Evolutionary conservation across 306 rosid genomes (phyloP).

Genomic region (Myrica gale): DNA sequence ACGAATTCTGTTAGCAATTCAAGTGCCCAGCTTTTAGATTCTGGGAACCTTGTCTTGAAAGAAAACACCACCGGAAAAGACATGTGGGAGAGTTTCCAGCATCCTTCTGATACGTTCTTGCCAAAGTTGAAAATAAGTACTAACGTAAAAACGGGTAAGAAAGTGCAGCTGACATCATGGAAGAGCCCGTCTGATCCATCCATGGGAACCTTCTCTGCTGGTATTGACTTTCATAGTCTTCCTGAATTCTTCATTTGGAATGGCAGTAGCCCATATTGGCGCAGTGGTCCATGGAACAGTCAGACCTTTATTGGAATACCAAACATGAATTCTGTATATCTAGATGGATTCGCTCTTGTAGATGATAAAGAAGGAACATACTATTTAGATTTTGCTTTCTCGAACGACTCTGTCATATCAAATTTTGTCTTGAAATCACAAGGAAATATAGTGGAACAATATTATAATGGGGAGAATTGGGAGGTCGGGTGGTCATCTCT

Average conservation of each 20-base stretch:
- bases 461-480: conserved; percentile 9
- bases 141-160: conserved; percentile 32
- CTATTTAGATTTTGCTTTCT: conserved; percentile 8
- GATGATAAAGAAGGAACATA: conserved; percentile 14
- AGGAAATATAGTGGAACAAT: not conserved
- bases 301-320: conserved; percentile 37
- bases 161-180: conserved; percentile 32
- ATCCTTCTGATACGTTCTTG: conserved; percentile 39
- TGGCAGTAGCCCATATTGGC: conserved; percentile 25
- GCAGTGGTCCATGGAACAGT: conserved; percentile 54
- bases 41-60: conserved; percentile 35
- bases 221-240: conserved; percentile 9
- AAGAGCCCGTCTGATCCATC: conserved; percentile 43
- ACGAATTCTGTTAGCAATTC: conserved; percentile 15
- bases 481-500: not conserved
- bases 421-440: not conserved
- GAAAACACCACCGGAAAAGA: conserved; percentile 15
- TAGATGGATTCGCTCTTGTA: conserved; percentile 24
- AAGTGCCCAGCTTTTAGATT: conserved; percentile 32
- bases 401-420: not conserved
- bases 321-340: conserved; percentile 32
- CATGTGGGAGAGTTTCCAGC: conserved; percentile 45
- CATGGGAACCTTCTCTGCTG: conserved; percentile 25
- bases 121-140: conserved; percentile 30
- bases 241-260: conserved; percentile 40